Evolutionary conservation across 2,329 filamentous ascomycete species (phyloP).

Genomic region (Tolypocladium paradoxum): DNA sequence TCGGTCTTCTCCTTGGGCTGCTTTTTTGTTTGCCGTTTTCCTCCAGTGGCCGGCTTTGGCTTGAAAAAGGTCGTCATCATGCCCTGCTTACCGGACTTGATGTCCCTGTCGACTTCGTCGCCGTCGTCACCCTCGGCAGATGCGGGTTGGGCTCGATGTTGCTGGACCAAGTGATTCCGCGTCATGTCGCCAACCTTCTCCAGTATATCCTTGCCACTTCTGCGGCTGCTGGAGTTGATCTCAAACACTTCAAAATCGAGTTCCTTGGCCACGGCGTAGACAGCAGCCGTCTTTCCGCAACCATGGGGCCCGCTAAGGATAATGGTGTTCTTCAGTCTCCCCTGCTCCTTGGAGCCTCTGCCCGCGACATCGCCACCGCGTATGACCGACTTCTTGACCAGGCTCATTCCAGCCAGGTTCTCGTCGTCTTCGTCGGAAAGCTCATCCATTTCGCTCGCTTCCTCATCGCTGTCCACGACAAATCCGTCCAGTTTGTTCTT

Average conservation of each 20-base stretch:
- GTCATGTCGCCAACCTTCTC: conserved; percentile 97
- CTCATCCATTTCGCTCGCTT: conserved; percentile 58
- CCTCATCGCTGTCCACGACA: conserved; percentile 68
- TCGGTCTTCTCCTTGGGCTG: conserved; percentile 15
- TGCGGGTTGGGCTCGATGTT: conserved; percentile 25
- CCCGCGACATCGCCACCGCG: conserved; percentile 26
- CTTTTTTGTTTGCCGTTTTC: conserved; percentile 15
- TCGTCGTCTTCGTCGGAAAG: conserved; percentile 54
- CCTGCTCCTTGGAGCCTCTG: conserved; percentile 29
- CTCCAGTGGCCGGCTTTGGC: conserved; percentile 26
- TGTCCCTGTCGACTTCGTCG: conserved; percentile 32
- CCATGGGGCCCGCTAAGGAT: conserved; percentile 82
- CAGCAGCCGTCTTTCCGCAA: conserved; percentile 85
- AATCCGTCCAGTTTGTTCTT: conserved; percentile 72
- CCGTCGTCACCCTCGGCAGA: conserved; percentile 13
- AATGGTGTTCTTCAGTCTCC: conserved; percentile 61
- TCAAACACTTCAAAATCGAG: conserved; percentile 91
- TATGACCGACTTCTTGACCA: conserved; percentile 43
- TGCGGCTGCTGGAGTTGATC: conserved; percentile 72
- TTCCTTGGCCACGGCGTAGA: conserved; percentile 87
- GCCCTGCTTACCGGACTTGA: conserved; percentile 61
- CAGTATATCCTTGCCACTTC: conserved; percentile 80
- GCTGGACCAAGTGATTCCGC: conserved; percentile 75
- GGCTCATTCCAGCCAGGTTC: conserved; percentile 24
- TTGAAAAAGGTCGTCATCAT: conserved; percentile 78